A percentile compares a stretch with the other conserved stretches of the same genome.
phyloP scores from a whole-genome alignment of 805 yeast species.

The Candida corydali region DNA sequence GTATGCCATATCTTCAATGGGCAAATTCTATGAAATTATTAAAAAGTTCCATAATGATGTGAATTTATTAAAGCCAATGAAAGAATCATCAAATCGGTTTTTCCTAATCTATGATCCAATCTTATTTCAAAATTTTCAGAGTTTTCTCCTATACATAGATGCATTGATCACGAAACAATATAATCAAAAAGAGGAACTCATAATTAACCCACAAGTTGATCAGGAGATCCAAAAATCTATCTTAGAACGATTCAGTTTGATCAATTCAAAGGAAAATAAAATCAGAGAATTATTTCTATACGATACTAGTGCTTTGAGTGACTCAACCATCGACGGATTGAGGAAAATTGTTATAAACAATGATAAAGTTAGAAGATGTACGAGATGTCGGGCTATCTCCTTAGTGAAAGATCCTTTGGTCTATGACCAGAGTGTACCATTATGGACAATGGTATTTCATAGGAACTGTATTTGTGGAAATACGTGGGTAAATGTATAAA shows the following conservation, averaged over 20 bases:
- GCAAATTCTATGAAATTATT: slow-evolving; percentile 53
- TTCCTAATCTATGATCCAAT: slow-evolving; percentile 34
- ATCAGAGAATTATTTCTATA: slow-evolving; percentile 56
- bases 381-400: slow-evolving; percentile 41
- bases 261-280: slow-evolving; percentile 42
- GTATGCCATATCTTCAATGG: slow-evolving; percentile 64
- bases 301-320: slow-evolving; percentile 41
- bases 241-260: slow-evolving; percentile 44
- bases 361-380: slow-evolving; percentile 28
- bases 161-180: slow-evolving; percentile 29
- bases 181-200: slow-evolving; percentile 41
- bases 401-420: slow-evolving; percentile 35
- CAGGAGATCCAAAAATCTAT: slow-evolving; percentile 38
- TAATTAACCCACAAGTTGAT: slow-evolving; percentile 23
- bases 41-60: slow-evolving; percentile 54
- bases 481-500: slow-evolving; percentile 51
- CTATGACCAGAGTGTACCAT: slow-evolving; percentile 19
- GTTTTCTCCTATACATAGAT: slow-evolving; percentile 47
- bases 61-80: slow-evolving; percentile 44
- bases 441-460: slow-evolving; percentile 65
- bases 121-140: not conserved
- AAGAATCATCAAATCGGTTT: slow-evolving; percentile 48
- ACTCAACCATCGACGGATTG: slow-evolving; percentile 33
- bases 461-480: slow-evolving; percentile 78
- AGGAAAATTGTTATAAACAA: slow-evolving; percentile 29